Evolutionary conservation across 306 rosid genomes (phyloP).

Genomic region (Hippophae tibetana): DNA sequence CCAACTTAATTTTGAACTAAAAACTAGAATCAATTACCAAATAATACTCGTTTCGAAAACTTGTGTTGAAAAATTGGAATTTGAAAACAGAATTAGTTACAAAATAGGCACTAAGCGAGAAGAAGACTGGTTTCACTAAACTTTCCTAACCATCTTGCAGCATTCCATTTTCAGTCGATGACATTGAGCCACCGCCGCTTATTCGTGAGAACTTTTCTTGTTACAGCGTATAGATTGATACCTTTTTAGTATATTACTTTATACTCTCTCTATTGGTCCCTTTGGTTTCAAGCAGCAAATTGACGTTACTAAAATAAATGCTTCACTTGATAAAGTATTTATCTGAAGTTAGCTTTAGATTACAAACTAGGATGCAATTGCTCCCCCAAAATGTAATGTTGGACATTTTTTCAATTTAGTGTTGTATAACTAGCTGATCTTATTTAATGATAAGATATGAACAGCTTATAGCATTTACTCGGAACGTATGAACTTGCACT

Average conservation of each 20-base stretch:
- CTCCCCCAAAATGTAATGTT: constrained; percentile 2
- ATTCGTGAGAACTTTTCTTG: constrained; percentile 90
- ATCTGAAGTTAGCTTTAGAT: constrained; percentile 17
- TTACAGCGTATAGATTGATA: constrained; percentile 73
- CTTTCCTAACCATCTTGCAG: constrained; percentile 28
- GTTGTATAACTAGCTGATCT: constrained; percentile 23
- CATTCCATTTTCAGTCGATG: constrained; percentile 96
- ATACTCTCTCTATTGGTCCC: background rate
- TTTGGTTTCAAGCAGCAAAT: background rate
- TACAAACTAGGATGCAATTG: constrained; percentile 6
- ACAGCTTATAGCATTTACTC: background rate
- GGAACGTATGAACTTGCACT: background rate
- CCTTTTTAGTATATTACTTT: background rate
- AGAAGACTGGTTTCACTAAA: background rate
- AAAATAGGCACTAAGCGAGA: background rate
- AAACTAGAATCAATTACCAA: no score
- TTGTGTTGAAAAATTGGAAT: no score
- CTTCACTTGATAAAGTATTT: constrained; percentile 14
- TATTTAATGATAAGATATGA: constrained; percentile 10
- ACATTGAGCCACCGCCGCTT: constrained; percentile 89
- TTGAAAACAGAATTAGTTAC: background rate
- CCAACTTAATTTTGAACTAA: no score
- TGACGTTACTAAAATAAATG: background rate
- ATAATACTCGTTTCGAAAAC: no score
- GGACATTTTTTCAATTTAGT: constrained; percentile 13